These are phyloP conservation scores for Sisymbrium irio DNA, from an alignment of 345 rosid species.

Conservation along the genomic window DNA sequence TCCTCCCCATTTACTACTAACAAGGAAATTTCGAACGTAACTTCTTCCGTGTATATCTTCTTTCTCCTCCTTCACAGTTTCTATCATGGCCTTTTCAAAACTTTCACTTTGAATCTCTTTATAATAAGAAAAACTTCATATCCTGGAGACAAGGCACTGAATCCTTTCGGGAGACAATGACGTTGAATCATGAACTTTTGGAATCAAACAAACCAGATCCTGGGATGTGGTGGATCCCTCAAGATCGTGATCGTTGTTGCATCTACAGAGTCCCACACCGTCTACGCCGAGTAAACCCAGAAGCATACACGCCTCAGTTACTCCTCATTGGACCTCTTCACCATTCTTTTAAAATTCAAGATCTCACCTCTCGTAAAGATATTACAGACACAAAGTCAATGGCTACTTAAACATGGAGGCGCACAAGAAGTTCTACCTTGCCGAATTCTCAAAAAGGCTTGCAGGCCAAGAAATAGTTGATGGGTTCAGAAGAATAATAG, in stretches of 20 bases:
- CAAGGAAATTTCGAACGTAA: too few relatives aligned
- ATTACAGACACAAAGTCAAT: neutral
- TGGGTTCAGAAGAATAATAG: neutral
- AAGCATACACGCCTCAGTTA: constrained; percentile 17
- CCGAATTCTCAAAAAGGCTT: neutral
- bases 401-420: neutral
- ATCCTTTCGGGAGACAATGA: too few relatives aligned
- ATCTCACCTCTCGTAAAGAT: neutral
- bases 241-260: neutral
- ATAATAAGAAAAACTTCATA: too few relatives aligned
- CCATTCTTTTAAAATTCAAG: neutral
- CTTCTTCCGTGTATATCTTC: too few relatives aligned
- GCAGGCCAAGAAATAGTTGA: neutral
- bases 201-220: neutral
- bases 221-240: constrained; percentile 6
- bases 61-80: too few relatives aligned
- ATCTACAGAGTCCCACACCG: constrained; percentile 10
- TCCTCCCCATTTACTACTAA: too few relatives aligned
- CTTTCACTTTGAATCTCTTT: too few relatives aligned
- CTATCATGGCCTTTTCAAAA: too few relatives aligned
- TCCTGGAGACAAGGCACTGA: too few relatives aligned
- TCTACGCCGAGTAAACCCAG: neutral
- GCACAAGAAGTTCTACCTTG: neutral
- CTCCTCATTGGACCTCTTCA: constrained; percentile 17
- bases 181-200: too few relatives aligned